These are phyloP conservation scores for Rosa lucieae DNA, from an alignment of 306 rosid species.

Conservation along the genomic window DNA sequence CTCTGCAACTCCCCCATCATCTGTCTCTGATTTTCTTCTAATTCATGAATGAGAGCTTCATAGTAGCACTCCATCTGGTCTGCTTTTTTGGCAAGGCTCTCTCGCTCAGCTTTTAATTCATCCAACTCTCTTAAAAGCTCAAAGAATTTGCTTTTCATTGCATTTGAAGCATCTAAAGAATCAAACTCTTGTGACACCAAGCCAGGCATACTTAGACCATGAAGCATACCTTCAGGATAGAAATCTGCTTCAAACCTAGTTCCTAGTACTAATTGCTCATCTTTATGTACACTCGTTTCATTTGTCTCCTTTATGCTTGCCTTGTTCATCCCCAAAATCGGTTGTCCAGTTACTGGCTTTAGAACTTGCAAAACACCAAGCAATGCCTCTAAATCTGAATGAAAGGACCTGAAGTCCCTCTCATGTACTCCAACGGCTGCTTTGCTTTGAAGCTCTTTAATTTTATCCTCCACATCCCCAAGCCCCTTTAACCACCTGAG, in stretches of 20 bases:
- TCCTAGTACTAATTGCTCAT: conserved; percentile 56
- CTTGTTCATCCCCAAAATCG: conserved; percentile 41
- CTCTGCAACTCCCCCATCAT: conserved; percentile 95
- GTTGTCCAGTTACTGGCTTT: conserved; percentile 63
- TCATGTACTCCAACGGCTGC: conserved; percentile 66
- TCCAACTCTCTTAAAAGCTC: conserved; percentile 84
- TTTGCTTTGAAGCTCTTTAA: conserved; percentile 68
- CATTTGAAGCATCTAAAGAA: conserved; percentile 65
- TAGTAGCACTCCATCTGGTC: conserved; percentile 99
- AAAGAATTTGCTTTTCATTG: conserved; percentile 63
- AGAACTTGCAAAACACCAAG: conserved; percentile 60
- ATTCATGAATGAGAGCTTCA: conserved; percentile 97
- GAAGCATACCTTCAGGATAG: conserved; percentile 60
- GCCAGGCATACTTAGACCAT: conserved; percentile 51
- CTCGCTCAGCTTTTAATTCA: conserved; percentile 80
- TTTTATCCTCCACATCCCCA: conserved; percentile 71
- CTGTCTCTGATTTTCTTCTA: conserved; percentile 95
- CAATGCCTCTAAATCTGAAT: conserved; percentile 62
- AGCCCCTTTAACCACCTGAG: conserved; percentile 68
- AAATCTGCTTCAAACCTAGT: conserved; percentile 60
- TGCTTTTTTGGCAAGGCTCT: conserved; percentile 79
- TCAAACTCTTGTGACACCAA: conserved; percentile 60
- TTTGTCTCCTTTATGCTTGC: conserved; percentile 39
- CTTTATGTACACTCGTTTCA: conserved; percentile 45
- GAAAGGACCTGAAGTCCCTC: conserved; percentile 57